Evolutionary conservation across 495 filamentous ascomycete species (phyloP).

Genomic region (Neurospora sp.): DNA sequence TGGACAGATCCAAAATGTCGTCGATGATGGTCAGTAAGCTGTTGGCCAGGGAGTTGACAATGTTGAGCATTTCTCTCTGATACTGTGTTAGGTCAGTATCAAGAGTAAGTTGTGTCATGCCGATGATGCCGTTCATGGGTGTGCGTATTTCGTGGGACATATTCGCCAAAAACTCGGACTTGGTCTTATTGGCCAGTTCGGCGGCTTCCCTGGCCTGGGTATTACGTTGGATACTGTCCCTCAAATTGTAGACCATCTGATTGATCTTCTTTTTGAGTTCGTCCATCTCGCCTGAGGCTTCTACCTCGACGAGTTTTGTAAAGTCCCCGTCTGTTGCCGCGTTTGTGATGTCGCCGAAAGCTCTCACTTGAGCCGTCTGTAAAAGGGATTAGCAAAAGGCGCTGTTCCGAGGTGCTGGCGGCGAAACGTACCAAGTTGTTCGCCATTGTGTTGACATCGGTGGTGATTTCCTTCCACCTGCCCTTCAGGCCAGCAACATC

Average conservation of each 20-base stretch:
- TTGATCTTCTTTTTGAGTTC: conserved; percentile 99
- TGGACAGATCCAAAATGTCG: conserved; percentile 96
- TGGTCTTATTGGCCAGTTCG: conserved; percentile 95
- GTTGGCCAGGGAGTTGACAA: conserved; percentile 95
- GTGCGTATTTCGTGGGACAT: conserved; percentile 99
- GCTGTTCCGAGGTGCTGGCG: background rate
- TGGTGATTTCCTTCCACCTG: conserved; percentile 97
- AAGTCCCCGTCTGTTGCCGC: conserved; percentile 96
- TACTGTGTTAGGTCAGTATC: conserved; percentile 93
- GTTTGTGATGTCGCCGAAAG: conserved; percentile 96
- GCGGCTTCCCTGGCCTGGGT: conserved; percentile 94
- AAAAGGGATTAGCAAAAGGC: conserved; percentile 6
- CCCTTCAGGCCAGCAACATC: conserved; percentile 90
- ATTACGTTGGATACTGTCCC: conserved; percentile 95
- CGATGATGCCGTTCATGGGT: conserved; percentile 81
- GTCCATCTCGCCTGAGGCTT: conserved; percentile 98
- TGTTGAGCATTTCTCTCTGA: conserved; percentile 97
- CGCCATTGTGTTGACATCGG: conserved; percentile 97
- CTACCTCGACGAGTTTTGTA: conserved; percentile 93
- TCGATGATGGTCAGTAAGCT: conserved; percentile 98
- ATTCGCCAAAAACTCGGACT: conserved; percentile 97
- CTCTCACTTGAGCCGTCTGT: conserved; percentile 87
- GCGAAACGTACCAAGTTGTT: conserved; percentile 60
- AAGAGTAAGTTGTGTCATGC: conserved; percentile 94
- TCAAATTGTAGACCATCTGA: conserved; percentile 92